phyloP scores from a whole-genome alignment of 257 asterid genomes.

The Fraxinus anomala region DNA sequence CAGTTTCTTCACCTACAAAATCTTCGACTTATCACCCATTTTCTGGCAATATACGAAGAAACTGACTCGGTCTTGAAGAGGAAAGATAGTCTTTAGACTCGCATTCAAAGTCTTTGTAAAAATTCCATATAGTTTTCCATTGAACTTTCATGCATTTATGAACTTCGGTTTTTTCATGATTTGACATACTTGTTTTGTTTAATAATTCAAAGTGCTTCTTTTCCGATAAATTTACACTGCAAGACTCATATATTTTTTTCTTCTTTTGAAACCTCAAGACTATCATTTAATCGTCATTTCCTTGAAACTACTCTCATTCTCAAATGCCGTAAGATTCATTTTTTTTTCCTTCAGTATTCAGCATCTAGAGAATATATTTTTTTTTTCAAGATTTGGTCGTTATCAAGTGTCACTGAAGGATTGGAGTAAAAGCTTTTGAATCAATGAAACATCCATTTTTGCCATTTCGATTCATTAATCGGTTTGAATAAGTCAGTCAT shows the following conservation, averaged over 20 bases:
- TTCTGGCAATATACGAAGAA: no score
- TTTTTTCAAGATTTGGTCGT: not conserved
- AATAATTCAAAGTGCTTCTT: not conserved
- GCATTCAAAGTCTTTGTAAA: not conserved
- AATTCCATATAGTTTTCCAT: not conserved
- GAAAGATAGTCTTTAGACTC: not conserved
- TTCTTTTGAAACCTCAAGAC: no score
- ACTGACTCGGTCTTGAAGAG: not conserved
- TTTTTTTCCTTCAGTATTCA: no score
- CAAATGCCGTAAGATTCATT: no score
- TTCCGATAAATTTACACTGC: not conserved
- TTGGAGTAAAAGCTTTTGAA: no score
- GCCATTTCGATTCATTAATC: not conserved
- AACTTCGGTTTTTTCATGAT: not conserved
- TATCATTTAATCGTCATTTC: no score
- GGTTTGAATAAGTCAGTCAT: constrained; percentile 10
- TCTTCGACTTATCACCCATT: no score
- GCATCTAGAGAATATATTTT: no score
- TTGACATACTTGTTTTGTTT: not conserved
- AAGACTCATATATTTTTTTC: not conserved
- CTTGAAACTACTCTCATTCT: no score
- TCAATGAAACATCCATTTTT: no score
- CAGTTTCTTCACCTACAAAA: no score
- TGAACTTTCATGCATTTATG: not conserved
- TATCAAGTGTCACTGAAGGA: no score